Evolutionary conservation across 768 basidiomycete genomes (phyloP).

Genomic region (Rhodosporidiobolus sp.): DNA sequence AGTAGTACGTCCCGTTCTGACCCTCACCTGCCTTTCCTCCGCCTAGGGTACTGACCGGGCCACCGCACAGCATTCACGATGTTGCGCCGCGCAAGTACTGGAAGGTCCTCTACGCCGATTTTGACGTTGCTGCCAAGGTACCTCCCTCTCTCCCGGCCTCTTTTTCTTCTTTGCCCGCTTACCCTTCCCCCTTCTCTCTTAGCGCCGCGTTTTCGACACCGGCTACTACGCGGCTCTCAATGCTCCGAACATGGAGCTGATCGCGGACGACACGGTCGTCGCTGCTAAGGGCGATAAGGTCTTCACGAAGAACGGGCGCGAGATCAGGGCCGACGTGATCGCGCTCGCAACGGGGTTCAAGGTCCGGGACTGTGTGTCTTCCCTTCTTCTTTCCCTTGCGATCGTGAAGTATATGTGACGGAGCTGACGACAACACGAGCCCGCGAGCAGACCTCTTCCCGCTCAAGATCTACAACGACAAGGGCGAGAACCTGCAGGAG

Average conservation of each 20-base stretch:
- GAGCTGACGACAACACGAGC: too few relatives aligned
- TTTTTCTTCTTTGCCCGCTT: too few relatives aligned
- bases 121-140: conserved; percentile 41
- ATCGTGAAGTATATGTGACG: too few relatives aligned
- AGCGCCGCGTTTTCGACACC: conserved; percentile 44
- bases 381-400: neutral
- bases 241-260: conserved; percentile 34
- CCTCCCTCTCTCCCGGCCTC: neutral
- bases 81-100: conserved; percentile 42
- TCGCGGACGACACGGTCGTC: conserved; percentile 35
- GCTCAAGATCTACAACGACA: conserved; percentile 37
- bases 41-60: neutral
- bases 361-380: conserved; percentile 29
- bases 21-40: neutral
- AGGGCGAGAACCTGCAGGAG: conserved; percentile 36
- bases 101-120: conserved; percentile 40
- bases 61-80: conserved; percentile 15
- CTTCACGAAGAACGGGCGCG: conserved; percentile 25
- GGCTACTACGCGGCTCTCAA: conserved; percentile 40
- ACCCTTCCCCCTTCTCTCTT: neutral
- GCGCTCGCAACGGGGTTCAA: conserved; percentile 42
- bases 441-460: conserved; percentile 33
- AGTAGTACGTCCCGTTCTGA: conserved; percentile 18
- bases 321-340: conserved; percentile 42
- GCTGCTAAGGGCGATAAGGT: conserved; percentile 28